phyloP scores from a whole-genome alignment of 805 yeast genomes.

The Schizosaccharomyces osmophilus region DNA sequence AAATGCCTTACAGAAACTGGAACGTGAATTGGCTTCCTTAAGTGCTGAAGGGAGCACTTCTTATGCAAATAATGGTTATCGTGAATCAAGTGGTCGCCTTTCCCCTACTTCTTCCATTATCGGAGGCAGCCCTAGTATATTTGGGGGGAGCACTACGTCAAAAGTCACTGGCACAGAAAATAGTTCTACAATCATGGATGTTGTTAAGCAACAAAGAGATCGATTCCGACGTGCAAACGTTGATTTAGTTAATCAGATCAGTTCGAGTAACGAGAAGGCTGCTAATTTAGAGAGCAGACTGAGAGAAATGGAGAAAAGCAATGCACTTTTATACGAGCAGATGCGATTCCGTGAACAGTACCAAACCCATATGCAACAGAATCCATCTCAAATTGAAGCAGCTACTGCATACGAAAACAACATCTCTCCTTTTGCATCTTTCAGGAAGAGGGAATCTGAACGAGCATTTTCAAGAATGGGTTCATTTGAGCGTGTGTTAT shows the following conservation, averaged over 20 bases:
- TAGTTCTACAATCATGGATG: conserved; percentile 38
- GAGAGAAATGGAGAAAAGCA: conserved; percentile 42
- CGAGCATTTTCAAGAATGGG: conserved; percentile 48
- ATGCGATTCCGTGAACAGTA: conserved; percentile 15
- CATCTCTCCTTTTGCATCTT: conserved; percentile 61
- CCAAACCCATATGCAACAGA: conserved; percentile 6
- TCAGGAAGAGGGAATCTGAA: conserved; percentile 29
- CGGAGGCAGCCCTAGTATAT: conserved; percentile 9
- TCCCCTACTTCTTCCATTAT: conserved; percentile 17
- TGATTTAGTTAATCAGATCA: conserved; percentile 62
- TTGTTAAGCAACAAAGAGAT: conserved; percentile 84
- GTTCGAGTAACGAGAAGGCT: conserved; percentile 28
- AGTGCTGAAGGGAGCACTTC: conserved; percentile 1
- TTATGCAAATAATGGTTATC: not conserved
- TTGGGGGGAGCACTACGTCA: conserved; percentile 3
- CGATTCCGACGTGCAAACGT: conserved; percentile 62
- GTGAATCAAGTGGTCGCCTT: conserved; percentile 13
- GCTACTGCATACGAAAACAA: conserved; percentile 47
- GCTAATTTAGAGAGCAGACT: conserved; percentile 42
- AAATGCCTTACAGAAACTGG: conserved; percentile 39
- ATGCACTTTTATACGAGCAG: conserved; percentile 55
- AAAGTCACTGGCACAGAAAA: not conserved
- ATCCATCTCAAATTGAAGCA: conserved; percentile 16
- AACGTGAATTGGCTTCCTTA: conserved; percentile 13
- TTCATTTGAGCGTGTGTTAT: conserved; percentile 55